Evolutionary conservation across 1,139 yeast genomes (phyloP).

Genomic region (Taiozyma sp.): DNA sequence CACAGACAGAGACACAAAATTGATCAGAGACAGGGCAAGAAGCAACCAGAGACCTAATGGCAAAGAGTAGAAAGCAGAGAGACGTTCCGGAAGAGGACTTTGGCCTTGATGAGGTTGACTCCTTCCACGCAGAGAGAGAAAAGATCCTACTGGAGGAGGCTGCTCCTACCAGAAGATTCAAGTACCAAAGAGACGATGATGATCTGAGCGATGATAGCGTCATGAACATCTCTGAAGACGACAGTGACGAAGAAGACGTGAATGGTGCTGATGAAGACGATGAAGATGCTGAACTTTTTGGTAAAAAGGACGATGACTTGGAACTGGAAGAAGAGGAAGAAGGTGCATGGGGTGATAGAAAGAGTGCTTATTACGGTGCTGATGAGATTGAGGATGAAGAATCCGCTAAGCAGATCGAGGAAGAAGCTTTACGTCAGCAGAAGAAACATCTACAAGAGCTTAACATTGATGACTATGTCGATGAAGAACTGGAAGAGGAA

Average conservation of each 20-base stretch:
- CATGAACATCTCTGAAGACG: conserved; percentile 40
- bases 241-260: conserved; percentile 45
- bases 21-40: not conserved
- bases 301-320: conserved; percentile 36
- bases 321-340: conserved; percentile 50
- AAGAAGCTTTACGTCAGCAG: conserved; percentile 85
- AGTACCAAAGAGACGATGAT: conserved; percentile 34
- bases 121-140: conserved; percentile 61
- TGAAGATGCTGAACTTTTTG: conserved; percentile 38
- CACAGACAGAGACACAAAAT: not conserved
- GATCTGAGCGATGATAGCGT: conserved; percentile 41
- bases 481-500: conserved; percentile 73
- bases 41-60: not conserved
- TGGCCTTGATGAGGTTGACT: conserved; percentile 64
- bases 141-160: conserved; percentile 56
- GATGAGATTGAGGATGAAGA: conserved; percentile 73
- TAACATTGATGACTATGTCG: conserved; percentile 76
- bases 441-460: conserved; percentile 78
- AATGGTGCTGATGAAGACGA: conserved; percentile 42
- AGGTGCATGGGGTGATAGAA: conserved; percentile 76
- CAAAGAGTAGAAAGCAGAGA: not conserved
- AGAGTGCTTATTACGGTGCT: conserved; percentile 78
- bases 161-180: conserved; percentile 28
- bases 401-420: conserved; percentile 72
- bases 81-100: conserved; percentile 22